Evolutionary conservation across 495 filamentous ascomycete genomes (phyloP), one percentile per base, ranked within the genome.

Genomic region (Penicillium daleae): DNA sequence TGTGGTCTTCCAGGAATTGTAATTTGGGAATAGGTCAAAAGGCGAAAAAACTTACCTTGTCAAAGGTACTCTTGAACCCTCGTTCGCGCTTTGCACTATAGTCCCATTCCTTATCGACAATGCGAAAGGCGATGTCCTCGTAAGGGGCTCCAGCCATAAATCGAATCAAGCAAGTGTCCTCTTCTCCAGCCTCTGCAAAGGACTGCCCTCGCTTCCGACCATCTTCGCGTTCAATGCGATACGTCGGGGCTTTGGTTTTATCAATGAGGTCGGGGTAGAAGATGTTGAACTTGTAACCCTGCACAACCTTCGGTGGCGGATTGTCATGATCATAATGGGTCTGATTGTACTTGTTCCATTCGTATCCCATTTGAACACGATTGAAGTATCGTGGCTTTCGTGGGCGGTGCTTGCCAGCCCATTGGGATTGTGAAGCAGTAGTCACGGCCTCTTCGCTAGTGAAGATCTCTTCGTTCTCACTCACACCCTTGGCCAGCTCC

Each of bases 291-390:
- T 97, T 96, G 78, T 98, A 99, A 33, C 95, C 95, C 76, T 99
- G 95, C 49, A 99, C 95, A 22, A 99, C 95, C 76, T 97, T 97
- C 15, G 95, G 95, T 3, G 95, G 95, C 7, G 95, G 95, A 67
- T 99, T 97, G 69, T 98, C 96, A 74, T 97, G 94, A 71, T 98
- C 96, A 78, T 99, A 99, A 79, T 99, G 95, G 2, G 95, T 99
- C 76, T 99, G 95, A 69, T 99, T 99, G 82, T 99, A 99, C 72
- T 99, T 99, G 74, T 99, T 99, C 95, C 95, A 99, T 73, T 99
- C 95, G 76, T 97, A 99, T 42, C 95, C 95, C 92, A 97, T 98
- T 76, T 97, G 93, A 42, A 97, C 93, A 22, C 95, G 88, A 72
- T 98, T 98, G 83, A 99, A 98, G 78, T 98, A 98, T 32, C 91